Evolutionary conservation across 768 basidiomycete species (phyloP).

Genomic region (Paxillus ammoniavirescens): DNA sequence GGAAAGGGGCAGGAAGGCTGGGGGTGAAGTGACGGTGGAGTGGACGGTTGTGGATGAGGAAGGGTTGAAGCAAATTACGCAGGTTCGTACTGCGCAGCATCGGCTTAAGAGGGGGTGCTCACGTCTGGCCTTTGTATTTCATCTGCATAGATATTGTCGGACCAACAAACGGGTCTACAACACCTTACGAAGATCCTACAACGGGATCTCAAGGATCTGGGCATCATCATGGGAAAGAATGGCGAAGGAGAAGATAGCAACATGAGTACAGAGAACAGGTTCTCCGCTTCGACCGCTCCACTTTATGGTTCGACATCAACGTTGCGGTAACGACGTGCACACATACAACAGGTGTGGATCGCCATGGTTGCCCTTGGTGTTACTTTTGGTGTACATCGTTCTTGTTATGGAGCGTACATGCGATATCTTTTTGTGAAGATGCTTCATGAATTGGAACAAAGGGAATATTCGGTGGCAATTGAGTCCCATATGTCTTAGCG

Average conservation of each 20-base stretch:
- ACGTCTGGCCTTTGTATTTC: conserved; percentile 6
- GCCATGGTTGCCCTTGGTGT: neutral
- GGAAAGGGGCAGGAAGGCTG: conserved; percentile 47
- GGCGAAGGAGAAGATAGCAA: conserved; percentile 33
- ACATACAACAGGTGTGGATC: neutral
- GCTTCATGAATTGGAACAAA: conserved; percentile 3
- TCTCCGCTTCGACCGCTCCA: conserved; percentile 18
- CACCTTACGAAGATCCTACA: conserved; percentile 78
- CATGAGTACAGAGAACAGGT: conserved; percentile 13
- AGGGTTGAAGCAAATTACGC: conserved; percentile 71
- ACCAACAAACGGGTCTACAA: conserved; percentile 78
- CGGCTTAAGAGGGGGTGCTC: neutral
- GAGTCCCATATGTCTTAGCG: too few species aligned
- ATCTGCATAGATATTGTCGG: conserved; percentile 57
- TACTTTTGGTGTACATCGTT: conserved; percentile 8
- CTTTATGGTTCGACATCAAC: conserved; percentile 24
- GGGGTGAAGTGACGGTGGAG: conserved; percentile 44
- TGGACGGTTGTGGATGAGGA: conserved; percentile 90
- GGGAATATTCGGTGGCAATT: conserved; percentile 16
- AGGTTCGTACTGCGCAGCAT: conserved; percentile 42
- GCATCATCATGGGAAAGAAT: conserved; percentile 56
- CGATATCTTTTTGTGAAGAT: neutral
- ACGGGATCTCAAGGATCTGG: conserved; percentile 61
- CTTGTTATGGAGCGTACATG: neutral
- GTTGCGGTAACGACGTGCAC: conserved; percentile 16